These are phyloP conservation scores for Clarkia xantiana DNA, from an alignment of 345 rosid species.

Conservation along the genomic window DNA sequence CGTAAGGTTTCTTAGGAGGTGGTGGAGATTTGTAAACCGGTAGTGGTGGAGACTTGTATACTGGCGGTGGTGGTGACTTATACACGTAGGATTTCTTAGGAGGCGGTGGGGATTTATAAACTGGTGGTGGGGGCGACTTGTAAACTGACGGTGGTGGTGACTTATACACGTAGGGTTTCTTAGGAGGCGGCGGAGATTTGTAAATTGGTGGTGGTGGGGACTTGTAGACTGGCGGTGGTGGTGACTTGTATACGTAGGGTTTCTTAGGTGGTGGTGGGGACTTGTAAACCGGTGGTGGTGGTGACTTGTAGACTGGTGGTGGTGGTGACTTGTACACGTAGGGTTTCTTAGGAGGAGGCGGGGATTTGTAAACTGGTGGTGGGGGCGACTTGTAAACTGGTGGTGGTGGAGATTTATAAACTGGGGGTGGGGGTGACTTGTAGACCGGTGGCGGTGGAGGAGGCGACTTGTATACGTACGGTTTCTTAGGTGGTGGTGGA, in stretches of 20 bases:
- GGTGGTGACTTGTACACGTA: not conserved
- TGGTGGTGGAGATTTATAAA: not conserved
- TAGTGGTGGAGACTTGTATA: constrained; percentile 17
- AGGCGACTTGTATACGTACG: not conserved
- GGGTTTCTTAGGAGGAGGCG: not conserved
- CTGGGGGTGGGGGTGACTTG: too few species aligned
- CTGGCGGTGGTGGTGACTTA: constrained; percentile 11
- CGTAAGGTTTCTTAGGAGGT: not conserved
- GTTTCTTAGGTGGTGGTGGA: constrained; percentile 8
- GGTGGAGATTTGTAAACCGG: constrained; percentile 4
- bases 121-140: constrained; percentile 9
- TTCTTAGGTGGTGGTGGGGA: not conserved
- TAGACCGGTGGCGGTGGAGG: not conserved
- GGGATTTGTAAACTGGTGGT: not conserved
- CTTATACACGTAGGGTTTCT: not conserved
- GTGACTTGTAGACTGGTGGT: not conserved
- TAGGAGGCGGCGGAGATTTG: not conserved
- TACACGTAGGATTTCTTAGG: not conserved
- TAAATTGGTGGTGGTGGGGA: not conserved
- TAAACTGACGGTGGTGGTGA: not conserved
- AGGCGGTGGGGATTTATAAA: too few species aligned
- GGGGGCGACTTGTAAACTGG: not conserved
- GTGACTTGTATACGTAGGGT: not conserved
- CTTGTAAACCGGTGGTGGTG: constrained; percentile 2
- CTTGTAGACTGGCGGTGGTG: constrained; percentile 9